Base-by-base conservation (phyloP, 2,329 filamentous ascomycete species). In the Arthrocladium fulminans region DNA sequence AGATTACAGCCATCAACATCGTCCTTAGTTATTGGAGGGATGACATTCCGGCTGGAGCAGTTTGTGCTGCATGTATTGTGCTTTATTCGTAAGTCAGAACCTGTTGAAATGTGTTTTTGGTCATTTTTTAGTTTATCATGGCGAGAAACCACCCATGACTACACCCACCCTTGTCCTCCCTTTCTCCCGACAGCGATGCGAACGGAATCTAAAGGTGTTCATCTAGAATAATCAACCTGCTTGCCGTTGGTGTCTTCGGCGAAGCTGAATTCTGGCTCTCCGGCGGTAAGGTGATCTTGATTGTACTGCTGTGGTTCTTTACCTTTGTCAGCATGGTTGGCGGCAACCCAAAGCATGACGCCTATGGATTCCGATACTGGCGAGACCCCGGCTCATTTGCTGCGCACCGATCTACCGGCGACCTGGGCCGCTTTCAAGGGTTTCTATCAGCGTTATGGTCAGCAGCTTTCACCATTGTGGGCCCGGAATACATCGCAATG, bases 241-340 rank as follows among this genome's bases (percentile, higher is more conserved):
- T 88, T 51, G 82, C 81, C 1, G 83, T 88, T n/a, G 73, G 82
- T 54, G 86, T 75, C 73, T 88, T 86, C 50, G 84, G 84, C 38
- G 83, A 88, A 65, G 76, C 81, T 0, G 86, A 92, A 61, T 92
- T 94, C 60, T 76, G 77, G 68, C 78, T 82, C 15, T 80, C 86
- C 2, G 62, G 85, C 2, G 81, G 81, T 47, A 88, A 88, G 62
- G 76, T 88, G 2, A 57, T 88, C 2, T 73, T 88, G 44, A 85
- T 86, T 51, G 65, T 88, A 27, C 83, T 78, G 1, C 72, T 90
- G 43, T 75, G 88, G 56, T 58, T 80, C 53, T 89, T 86, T 67
- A 90, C 87, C 2, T 86, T 94, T 59, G 74, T 94, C 54, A 79
- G 81, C 54, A 90, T 92, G 82, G 68, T 92, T 1, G 88, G 87